These are phyloP conservation scores for Hygrophila difformis DNA, from an alignment of 257 asterid species.

Conservation along the genomic window DNA sequence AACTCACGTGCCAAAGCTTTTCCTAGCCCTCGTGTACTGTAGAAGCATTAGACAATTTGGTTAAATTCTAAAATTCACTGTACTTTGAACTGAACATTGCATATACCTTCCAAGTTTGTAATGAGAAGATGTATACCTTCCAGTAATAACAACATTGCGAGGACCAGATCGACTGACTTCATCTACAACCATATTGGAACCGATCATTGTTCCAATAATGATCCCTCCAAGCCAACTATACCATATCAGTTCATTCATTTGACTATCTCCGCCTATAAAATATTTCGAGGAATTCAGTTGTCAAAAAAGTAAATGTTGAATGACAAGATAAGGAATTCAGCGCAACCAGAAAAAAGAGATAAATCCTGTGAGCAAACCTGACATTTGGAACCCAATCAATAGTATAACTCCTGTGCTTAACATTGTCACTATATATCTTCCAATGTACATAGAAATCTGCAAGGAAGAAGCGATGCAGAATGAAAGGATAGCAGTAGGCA, in stretches of 20 bases:
- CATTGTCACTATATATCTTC: conserved; percentile 86
- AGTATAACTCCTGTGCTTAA: conserved; percentile 81
- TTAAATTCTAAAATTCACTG: conserved; percentile 9
- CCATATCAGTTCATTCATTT: conserved; percentile 88
- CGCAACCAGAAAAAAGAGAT: not conserved
- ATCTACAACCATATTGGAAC: conserved; percentile 90
- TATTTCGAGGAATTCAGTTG: conserved; percentile 8
- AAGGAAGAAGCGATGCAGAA: conserved; percentile 1
- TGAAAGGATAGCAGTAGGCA: too few species aligned
- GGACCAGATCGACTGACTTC: conserved; percentile 96
- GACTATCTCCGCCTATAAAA: conserved; percentile 75
- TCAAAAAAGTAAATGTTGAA: conserved; percentile 4
- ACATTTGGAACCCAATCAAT: conserved; percentile 79
- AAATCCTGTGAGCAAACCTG: conserved; percentile 46
- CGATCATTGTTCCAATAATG: conserved; percentile 91
- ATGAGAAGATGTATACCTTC: conserved; percentile 48
- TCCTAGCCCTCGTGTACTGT: conserved; percentile 94
- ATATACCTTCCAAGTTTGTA: too few species aligned
- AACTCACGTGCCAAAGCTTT: conserved; percentile 98
- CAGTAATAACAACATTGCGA: conserved; percentile 87
- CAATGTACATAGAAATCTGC: conserved; percentile 72
- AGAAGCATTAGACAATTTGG: too few species aligned
- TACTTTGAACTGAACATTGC: too few species aligned
- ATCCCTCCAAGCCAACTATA: conserved; percentile 97
- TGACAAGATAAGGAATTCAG: not conserved